Conservation (phyloP, 768 basidiomycete species). For the Megacollybia marginata region DNA sequence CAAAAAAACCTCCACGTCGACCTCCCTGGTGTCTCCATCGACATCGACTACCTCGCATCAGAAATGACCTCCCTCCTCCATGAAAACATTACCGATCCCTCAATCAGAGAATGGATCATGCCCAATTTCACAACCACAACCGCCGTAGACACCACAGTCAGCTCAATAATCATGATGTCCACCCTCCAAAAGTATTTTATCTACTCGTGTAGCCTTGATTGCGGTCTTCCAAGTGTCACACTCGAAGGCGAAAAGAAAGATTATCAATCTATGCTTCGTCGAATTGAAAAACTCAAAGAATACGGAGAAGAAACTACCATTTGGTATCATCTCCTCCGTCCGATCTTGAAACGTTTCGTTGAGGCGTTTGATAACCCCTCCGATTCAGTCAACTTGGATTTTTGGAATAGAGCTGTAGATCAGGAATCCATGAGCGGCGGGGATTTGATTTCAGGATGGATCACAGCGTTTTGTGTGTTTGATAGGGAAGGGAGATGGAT, state of each 20-base stretch:
- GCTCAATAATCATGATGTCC: slow-evolving; percentile 34
- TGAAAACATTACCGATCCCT: slow-evolving; percentile 20
- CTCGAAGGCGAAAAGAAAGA: slow-evolving; percentile 33
- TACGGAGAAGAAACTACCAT: slow-evolving; percentile 25
- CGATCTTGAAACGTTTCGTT: slow-evolving; percentile 29
- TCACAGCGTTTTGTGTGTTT: slow-evolving; percentile 29
- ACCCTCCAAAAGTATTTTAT: slow-evolving; percentile 33
- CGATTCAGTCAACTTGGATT: slow-evolving; percentile 20
- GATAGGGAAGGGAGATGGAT: slow-evolving; percentile 23
- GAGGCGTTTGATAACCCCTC: slow-evolving; percentile 23
- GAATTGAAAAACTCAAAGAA: slow-evolving; percentile 29
- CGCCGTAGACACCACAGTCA: slow-evolving; percentile 25
- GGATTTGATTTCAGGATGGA: slow-evolving; percentile 24
- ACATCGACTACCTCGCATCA: slow-evolving; percentile 18
- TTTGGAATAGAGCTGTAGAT: slow-evolving; percentile 23
- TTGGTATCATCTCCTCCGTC: slow-evolving; percentile 33
- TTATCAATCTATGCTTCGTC: slow-evolving; percentile 25
- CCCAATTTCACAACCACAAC: slow-evolving; percentile 41
- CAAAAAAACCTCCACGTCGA: slow-evolving; percentile 14
- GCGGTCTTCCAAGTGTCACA: slow-evolving; percentile 38
- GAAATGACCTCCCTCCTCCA: slow-evolving; percentile 17
- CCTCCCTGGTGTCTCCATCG: slow-evolving; percentile 6
- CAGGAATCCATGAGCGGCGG: slow-evolving; percentile 15
- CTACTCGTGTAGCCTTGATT: slow-evolving; percentile 20
- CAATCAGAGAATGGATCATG: slow-evolving; percentile 30